phyloP scores from a whole-genome alignment of 352 stramenopile genomes.

The Phytopythium helicoides region DNA sequence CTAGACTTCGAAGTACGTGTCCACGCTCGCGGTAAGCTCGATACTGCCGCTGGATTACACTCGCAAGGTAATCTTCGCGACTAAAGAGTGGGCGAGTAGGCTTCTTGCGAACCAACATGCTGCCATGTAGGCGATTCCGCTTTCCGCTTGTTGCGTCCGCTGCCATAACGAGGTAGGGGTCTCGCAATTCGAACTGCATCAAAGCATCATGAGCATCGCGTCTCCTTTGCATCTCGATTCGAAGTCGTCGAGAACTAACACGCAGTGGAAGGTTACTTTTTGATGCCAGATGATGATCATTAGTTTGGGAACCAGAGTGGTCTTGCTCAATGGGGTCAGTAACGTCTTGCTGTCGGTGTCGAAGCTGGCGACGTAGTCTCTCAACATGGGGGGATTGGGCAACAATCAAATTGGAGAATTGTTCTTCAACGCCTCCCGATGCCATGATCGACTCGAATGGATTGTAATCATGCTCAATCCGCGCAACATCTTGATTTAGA shows the following conservation, averaged over 20 bases:
- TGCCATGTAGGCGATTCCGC: conserved; percentile 46
- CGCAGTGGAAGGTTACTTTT: not conserved
- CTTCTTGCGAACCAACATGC: conserved; percentile 43
- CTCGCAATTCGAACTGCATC: conserved; percentile 29
- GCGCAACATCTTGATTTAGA: conserved; percentile 13
- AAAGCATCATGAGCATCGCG: conserved; percentile 21
- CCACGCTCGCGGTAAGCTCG: conserved; percentile 34
- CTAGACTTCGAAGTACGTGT: conserved; percentile 28
- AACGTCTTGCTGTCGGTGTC: conserved; percentile 50
- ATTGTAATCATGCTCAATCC: conserved; percentile 33
- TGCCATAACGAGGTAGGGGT: not conserved
- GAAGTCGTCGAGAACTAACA: conserved; percentile 34
- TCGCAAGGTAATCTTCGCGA: conserved; percentile 35
- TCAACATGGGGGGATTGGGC: conserved; percentile 19
- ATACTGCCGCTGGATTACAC: conserved; percentile 60
- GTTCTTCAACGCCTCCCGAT: conserved; percentile 48
- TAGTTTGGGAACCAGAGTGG: too few relatives aligned
- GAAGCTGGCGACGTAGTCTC: conserved; percentile 38
- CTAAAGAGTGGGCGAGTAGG: conserved; percentile 18
- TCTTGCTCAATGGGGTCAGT: not conserved
- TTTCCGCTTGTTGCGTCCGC: conserved; percentile 5
- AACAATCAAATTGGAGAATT: conserved; percentile 26
- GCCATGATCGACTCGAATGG: conserved; percentile 57
- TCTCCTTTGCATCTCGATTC: conserved; percentile 31
- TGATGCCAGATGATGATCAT: too few relatives aligned